A percentile compares a stretch with the other conserved stretches of the same genome.
Evolutionary conservation across 495 filamentous ascomycete genomes (phyloP).

Genomic region (Sphaerosporella brunnea): DNA sequence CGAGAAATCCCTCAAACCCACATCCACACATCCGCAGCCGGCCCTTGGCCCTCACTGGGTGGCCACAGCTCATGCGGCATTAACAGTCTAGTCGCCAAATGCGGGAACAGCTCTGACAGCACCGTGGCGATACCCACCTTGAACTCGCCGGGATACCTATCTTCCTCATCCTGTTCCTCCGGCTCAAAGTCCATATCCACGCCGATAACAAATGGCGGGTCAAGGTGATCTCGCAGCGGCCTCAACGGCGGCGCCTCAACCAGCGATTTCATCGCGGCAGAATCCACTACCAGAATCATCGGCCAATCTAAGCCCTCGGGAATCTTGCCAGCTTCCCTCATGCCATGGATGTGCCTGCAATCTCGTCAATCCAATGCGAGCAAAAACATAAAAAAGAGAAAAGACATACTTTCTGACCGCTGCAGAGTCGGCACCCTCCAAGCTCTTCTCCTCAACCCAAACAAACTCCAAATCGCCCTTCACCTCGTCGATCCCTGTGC

Average conservation of each 20-base stretch:
- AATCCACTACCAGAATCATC: not conserved
- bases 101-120: not conserved
- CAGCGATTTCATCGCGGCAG: not conserved
- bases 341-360: not conserved
- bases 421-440: not conserved
- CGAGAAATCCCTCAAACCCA: no score
- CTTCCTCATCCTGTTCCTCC: not conserved
- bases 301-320: not conserved
- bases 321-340: not conserved
- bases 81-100: not conserved
- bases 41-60: no score
- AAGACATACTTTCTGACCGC: constrained; percentile 1
- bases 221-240: not conserved
- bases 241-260: not conserved
- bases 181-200: not conserved
- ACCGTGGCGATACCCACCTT: not conserved
- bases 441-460: not conserved
- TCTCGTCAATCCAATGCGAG: not conserved
- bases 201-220: not conserved
- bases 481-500: not conserved
- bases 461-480: not conserved
- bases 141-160: not conserved
- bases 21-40: no score
- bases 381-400: not conserved
- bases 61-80: not conserved